Conservation (phyloP, 2,329 filamentous ascomycete genomes). For the Paramyrothecium sp. region DNA sequence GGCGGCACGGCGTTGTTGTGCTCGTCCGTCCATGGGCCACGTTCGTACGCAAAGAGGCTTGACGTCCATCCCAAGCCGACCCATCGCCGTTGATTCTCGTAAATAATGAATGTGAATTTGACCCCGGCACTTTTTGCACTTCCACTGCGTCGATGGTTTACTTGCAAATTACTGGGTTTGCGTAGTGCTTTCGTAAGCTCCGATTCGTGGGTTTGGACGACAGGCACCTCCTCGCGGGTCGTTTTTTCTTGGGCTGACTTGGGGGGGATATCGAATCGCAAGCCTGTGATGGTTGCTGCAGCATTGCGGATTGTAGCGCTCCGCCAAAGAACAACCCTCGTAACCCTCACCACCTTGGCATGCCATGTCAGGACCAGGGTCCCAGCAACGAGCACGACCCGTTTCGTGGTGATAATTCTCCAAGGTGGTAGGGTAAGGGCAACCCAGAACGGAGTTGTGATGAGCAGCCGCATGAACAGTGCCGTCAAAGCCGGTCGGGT, state of each 20-base stretch:
- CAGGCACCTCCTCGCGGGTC: slow-evolving; percentile 13
- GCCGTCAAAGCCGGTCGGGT: slow-evolving; percentile 86
- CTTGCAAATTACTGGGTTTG: slow-evolving; percentile 20
- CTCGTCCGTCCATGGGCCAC: slow-evolving; percentile 92
- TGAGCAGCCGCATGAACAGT: slow-evolving; percentile 83
- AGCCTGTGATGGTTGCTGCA: slow-evolving; percentile 73
- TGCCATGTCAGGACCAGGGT: slow-evolving; percentile 91
- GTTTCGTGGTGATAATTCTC: slow-evolving; percentile 80
- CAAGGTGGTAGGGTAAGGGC: slow-evolving; percentile 77
- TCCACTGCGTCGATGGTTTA: slow-evolving; percentile 27
- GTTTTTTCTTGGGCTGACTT: slow-evolving; percentile 25
- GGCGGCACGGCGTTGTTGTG: slow-evolving; percentile 78
- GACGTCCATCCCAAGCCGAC: slow-evolving; percentile 93
- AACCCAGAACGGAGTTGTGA: slow-evolving; percentile 88
- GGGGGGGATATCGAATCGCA: slow-evolving; percentile 62
- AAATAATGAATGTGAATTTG: slow-evolving; percentile 93
- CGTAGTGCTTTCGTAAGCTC: slow-evolving; percentile 45
- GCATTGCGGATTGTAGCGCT: slow-evolving; percentile 71
- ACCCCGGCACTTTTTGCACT: slow-evolving; percentile 70
- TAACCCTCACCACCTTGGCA: slow-evolving; percentile 79
- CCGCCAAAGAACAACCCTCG: slow-evolving; percentile 86
- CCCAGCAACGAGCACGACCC: slow-evolving; percentile 81
- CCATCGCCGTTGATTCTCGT: slow-evolving; percentile 96
- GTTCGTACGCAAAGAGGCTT: slow-evolving; percentile 86
- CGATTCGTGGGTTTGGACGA: slow-evolving; percentile 30